phyloP scores from a whole-genome alignment of 164 flowering plant species.

The Kingdonia uniflora region DNA sequence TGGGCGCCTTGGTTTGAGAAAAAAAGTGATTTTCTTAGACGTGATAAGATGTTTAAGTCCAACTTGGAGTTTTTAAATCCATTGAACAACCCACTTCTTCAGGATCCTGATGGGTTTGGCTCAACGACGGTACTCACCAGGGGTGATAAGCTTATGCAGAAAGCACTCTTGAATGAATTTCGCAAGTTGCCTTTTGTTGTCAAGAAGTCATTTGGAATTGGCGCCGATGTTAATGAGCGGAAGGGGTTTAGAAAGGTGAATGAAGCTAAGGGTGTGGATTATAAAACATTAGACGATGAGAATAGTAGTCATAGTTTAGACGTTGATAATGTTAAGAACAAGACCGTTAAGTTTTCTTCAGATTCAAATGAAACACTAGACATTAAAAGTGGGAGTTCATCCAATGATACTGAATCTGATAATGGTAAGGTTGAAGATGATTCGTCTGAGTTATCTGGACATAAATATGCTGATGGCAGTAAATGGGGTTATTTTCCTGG shows the following conservation, averaged over 20 bases:
- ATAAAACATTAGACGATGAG: slow-evolving; percentile 34
- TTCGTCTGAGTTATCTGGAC: slow-evolving; percentile 24
- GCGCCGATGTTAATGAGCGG: neutral
- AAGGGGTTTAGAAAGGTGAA: neutral
- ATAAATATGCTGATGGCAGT: slow-evolving; percentile 60
- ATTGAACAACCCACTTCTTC: slow-evolving; percentile 65
- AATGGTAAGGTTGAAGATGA: neutral
- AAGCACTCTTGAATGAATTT: slow-evolving; percentile 40
- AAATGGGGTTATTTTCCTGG: slow-evolving; percentile 94
- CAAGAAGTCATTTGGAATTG: slow-evolving; percentile 29
- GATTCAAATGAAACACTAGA: slow-evolving; percentile 1
- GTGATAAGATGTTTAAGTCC: slow-evolving; percentile 82
- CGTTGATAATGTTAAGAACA: neutral
- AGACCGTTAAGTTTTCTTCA: neutral
- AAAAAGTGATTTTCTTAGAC: slow-evolving; percentile 67
- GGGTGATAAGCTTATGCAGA: slow-evolving; percentile 65
- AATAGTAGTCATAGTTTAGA: slow-evolving; percentile 5
- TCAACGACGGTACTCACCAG: slow-evolving; percentile 52
- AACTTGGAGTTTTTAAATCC: slow-evolving; percentile 80
- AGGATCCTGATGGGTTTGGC: slow-evolving; percentile 83
- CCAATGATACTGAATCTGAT: neutral
- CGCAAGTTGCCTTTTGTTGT: slow-evolving; percentile 35
- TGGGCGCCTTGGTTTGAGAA: slow-evolving; percentile 96
- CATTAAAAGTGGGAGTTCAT: neutral
- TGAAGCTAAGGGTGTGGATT: slow-evolving; percentile 27